Evolutionary conservation across 2,329 filamentous ascomycete species (phyloP), one percentile per base, ranked within the genome.

Genomic region (Diaporthe humulicola): DNA sequence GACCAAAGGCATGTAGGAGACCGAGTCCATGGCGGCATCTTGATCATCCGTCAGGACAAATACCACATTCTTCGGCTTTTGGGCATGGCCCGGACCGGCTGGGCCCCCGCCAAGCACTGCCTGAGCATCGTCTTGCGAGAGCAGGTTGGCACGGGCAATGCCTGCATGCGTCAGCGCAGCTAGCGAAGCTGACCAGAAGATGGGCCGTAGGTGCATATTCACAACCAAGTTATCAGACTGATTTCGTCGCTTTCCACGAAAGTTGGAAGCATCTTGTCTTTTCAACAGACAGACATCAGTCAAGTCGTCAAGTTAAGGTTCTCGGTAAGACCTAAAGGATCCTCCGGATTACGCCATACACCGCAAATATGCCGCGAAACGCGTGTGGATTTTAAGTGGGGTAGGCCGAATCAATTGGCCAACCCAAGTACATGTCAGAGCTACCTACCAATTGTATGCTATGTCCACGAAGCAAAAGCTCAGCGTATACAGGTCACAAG

Each of bases 31-130:
- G 54, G 90, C 87, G 1, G 90, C 81, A 78, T 94, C 92, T 78
- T 94, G 92, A 76, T 94, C 92, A 75, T 94, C 92, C 0, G 91
- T 92, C 52, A 94, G 84, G 74, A 94, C 90, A 79, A 94, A 92
- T 28, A 94, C 84, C 60, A 94, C 89, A 76, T 93, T 93, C 57
- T 73, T 76, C 9, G 73, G 60, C 17, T 57, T 70, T 19, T 33
- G 19, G 7, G 25, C 6, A 22, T 12, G 36, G 12, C 48, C 22
- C 14, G 17, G 12, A 9, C 36, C 9, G 1, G 52, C 14, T 17
- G 22, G n/a, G 2, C 22, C 15, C 17, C 30, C 73, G 14, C 57
- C 61, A 45, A 76, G 48, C 22, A 74, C 67, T 10, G 69, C 52
- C n/a, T 76, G 74, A 12, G 14, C 19, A 50, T 72, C 48, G 19